Evolutionary conservation across 2,329 filamentous ascomycete genomes (phyloP).

Genomic region (Xylariales sp.): DNA sequence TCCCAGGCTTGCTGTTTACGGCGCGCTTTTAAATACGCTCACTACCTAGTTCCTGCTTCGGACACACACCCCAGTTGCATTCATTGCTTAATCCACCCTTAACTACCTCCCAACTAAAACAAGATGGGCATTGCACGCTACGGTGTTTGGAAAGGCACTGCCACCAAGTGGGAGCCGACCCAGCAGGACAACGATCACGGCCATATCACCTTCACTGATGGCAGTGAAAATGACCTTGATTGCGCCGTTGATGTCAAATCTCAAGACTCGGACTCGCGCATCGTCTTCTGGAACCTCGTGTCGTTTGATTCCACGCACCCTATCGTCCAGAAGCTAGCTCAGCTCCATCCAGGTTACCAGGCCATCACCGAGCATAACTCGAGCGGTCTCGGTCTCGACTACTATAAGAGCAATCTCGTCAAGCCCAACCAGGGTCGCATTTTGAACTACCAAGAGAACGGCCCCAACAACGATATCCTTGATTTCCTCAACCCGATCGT

Average conservation of each 20-base stretch:
- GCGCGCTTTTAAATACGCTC: too few relatives aligned
- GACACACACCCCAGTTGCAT: too few relatives aligned
- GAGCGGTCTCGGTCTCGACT: slow-evolving; percentile 11
- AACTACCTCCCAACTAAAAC: too few relatives aligned
- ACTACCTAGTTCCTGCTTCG: too few relatives aligned
- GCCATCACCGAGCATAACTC: slow-evolving; percentile 6
- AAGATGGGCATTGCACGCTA: slow-evolving; percentile 4
- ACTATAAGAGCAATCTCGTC: slow-evolving; percentile 13
- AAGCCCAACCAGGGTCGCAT: slow-evolving; percentile 15
- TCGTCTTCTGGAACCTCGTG: slow-evolving; percentile 47
- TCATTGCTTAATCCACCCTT: too few relatives aligned
- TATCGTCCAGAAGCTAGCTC: slow-evolving; percentile 9
- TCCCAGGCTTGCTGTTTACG: too few relatives aligned
- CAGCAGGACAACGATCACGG: slow-evolving; percentile 6
- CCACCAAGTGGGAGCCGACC: slow-evolving; percentile 7
- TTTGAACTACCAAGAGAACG: slow-evolving; percentile 11
- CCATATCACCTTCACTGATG: slow-evolving; percentile 6
- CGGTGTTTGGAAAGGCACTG: slow-evolving; percentile 5
- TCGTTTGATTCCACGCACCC: slow-evolving; percentile 29
- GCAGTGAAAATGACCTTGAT: slow-evolving; percentile 1
- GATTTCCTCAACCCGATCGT: slow-evolving; percentile 28
- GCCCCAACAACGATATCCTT: slow-evolving; percentile 23
- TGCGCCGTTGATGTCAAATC: slow-evolving; percentile 20
- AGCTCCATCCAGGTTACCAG: slow-evolving; percentile 11
- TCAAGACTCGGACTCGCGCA: slow-evolving; percentile 14